Conservation (phyloP, 139 green algal species). For the Ostreobium quekettii region DNA sequence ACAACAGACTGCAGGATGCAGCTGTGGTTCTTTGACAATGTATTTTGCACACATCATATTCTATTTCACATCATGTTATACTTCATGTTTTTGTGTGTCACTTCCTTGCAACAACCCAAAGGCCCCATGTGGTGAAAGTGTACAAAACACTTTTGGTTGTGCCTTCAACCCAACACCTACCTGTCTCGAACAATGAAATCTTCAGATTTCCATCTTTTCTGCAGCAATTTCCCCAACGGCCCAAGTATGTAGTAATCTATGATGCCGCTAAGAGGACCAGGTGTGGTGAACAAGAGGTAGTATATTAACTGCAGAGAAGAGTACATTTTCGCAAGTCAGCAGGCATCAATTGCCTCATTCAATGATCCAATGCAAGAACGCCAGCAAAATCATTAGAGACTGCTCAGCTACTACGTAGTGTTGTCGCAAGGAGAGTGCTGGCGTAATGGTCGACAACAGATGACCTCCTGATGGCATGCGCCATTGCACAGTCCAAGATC, state of each 20-base stretch:
- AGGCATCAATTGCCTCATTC: too few relatives aligned
- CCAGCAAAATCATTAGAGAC: too few relatives aligned
- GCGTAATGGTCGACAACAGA: too few relatives aligned
- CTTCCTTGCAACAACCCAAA: too few relatives aligned
- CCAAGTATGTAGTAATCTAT: constrained; percentile 70
- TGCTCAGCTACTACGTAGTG: too few relatives aligned
- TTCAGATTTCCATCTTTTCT: constrained; percentile 32
- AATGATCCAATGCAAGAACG: too few relatives aligned
- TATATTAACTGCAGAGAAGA: constrained; percentile 49
- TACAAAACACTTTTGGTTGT: neutral
- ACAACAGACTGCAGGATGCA: too few relatives aligned
- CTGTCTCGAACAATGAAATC: constrained; percentile 50
- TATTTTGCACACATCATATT: neutral
- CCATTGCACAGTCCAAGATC: too few relatives aligned
- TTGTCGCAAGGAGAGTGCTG: too few relatives aligned
- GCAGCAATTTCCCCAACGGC: constrained; percentile 36
- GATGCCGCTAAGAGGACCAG: constrained; percentile 50
- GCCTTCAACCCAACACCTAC: constrained; percentile 23
- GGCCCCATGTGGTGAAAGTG: neutral
- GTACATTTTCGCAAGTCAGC: too few relatives aligned
- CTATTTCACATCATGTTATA: neutral
- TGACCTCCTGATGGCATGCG: too few relatives aligned
- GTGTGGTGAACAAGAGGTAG: constrained; percentile 41
- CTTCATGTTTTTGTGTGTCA: neutral
- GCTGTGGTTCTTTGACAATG: neutral